These are phyloP conservation scores for Verticillium nubilum DNA, from an alignment of 2,329 filamentous ascomycete species.

Conservation along the genomic window DNA sequence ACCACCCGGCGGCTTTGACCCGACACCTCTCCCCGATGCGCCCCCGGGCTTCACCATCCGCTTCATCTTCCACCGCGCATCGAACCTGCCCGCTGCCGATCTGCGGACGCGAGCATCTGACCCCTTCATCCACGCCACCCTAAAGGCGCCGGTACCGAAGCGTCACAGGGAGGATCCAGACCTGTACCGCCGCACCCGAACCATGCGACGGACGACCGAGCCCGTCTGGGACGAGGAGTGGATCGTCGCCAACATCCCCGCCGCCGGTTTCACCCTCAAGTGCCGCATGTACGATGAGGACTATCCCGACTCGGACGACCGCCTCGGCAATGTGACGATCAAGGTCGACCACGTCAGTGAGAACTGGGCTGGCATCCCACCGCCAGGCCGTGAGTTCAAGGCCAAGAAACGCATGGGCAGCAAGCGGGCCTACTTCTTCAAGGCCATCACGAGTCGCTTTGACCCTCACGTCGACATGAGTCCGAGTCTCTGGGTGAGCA, in stretches of 20 bases:
- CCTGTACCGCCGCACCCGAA: conserved; percentile 69
- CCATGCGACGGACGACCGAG: conserved; percentile 64
- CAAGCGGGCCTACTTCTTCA: conserved; percentile 77
- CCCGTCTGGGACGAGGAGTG: conserved; percentile 82
- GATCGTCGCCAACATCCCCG: conserved; percentile 82
- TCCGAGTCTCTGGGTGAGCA: conserved; percentile 66
- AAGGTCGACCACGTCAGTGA: conserved; percentile 54
- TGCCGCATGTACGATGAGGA: conserved; percentile 89
- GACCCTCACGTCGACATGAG: conserved; percentile 59
- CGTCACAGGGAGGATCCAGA: conserved; percentile 83
- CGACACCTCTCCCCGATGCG: conserved; percentile 68
- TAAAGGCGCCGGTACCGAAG: conserved; percentile 63
- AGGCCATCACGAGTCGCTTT: conserved; percentile 61
- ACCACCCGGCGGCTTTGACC: conserved; percentile 74
- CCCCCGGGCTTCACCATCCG: conserved; percentile 78
- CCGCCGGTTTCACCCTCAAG: conserved; percentile 76
- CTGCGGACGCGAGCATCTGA: conserved; percentile 73
- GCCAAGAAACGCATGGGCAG: conserved; percentile 82
- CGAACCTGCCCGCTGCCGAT: conserved; percentile 79
- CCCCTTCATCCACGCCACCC: conserved; percentile 73
- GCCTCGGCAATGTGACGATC: conserved; percentile 80
- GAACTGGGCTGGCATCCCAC: conserved; percentile 62
- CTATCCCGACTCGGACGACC: conserved; percentile 76
- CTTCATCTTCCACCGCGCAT: conserved; percentile 77
- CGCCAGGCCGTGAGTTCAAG: conserved; percentile 53